Conservation (phyloP, 1,139 yeast species). For the Diutina sp. region DNA sequence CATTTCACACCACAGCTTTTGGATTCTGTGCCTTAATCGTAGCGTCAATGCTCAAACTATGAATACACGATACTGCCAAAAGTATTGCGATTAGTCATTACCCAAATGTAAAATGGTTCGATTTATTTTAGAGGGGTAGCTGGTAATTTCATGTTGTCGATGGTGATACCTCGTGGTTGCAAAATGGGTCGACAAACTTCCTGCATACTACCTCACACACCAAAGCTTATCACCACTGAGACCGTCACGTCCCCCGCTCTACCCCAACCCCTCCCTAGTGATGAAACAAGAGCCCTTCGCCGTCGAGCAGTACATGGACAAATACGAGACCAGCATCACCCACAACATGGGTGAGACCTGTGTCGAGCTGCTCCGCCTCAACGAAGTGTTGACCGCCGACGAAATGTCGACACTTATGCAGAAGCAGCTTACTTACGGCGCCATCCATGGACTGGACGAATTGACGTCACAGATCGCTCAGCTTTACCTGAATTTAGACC, state of each 20-base stretch:
- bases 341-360: conserved; percentile 45
- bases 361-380: conserved; percentile 29
- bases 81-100: neutral
- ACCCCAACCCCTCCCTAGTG: conserved; percentile 10
- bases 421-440: conserved; percentile 31
- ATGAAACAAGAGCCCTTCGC: conserved; percentile 31
- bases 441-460: conserved; percentile 32
- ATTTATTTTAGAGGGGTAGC: too few species aligned
- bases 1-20: too few species aligned
- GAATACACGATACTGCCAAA: too few species aligned
- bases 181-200: neutral
- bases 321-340: conserved; percentile 25
- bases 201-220: neutral
- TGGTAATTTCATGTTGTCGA: neutral
- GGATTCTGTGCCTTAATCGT: too few species aligned
- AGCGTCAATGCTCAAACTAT: too few species aligned
- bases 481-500: conserved; percentile 16
- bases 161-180: neutral
- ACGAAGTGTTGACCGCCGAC: conserved; percentile 19
- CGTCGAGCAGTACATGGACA: conserved; percentile 50
- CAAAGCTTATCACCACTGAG: neutral
- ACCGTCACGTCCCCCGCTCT: neutral
- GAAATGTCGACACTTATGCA: conserved; percentile 5
- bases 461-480: conserved; percentile 22
- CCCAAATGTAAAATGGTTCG: neutral